phyloP scores from a whole-genome alignment of 2,329 filamentous ascomycete species.

The Xylariaceae sp. region DNA sequence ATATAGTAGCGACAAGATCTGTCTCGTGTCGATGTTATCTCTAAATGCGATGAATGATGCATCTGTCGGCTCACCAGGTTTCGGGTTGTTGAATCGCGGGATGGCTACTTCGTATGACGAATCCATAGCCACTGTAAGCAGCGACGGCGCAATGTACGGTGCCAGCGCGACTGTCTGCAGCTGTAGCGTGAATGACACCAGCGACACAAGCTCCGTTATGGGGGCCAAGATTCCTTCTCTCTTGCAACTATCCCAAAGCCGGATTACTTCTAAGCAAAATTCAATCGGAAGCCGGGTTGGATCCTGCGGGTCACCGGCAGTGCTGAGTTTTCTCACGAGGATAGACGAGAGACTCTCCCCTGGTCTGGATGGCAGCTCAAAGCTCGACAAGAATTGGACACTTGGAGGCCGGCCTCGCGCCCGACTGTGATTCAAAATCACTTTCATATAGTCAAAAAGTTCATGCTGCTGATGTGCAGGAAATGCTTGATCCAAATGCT shows the following conservation, averaged over 20 bases:
- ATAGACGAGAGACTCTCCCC: constrained; percentile 62
- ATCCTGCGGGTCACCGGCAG: constrained; percentile 48
- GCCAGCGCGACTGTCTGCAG: constrained; percentile 59
- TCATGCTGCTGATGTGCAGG: constrained; percentile 16
- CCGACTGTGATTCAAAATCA: constrained; percentile 62
- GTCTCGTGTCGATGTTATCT: constrained; percentile 58
- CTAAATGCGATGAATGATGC: constrained; percentile 43
- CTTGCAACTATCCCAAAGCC: constrained; percentile 67
- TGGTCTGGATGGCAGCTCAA: constrained; percentile 63
- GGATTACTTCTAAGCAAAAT: constrained; percentile 62
- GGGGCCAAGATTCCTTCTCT: constrained; percentile 60
- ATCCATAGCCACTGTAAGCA: constrained; percentile 55
- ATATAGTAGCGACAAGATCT: constrained; percentile 66
- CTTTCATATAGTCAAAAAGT: constrained; percentile 48
- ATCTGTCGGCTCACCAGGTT: constrained; percentile 48
- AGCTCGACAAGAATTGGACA: constrained; percentile 65
- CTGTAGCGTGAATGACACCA: constrained; percentile 63
- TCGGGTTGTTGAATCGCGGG: constrained; percentile 49
- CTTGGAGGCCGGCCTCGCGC: constrained; percentile 56
- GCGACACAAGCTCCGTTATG: constrained; percentile 62
- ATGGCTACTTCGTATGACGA: constrained; percentile 61
- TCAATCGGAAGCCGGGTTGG: constrained; percentile 59
- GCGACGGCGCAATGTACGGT: constrained; percentile 55
- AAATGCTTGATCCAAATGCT: too few relatives aligned
- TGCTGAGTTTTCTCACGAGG: constrained; percentile 65